Evolutionary conservation across 306 rosid genomes (phyloP), one percentile per base, ranked within the genome.

Genomic region (Inga oerstediana): DNA sequence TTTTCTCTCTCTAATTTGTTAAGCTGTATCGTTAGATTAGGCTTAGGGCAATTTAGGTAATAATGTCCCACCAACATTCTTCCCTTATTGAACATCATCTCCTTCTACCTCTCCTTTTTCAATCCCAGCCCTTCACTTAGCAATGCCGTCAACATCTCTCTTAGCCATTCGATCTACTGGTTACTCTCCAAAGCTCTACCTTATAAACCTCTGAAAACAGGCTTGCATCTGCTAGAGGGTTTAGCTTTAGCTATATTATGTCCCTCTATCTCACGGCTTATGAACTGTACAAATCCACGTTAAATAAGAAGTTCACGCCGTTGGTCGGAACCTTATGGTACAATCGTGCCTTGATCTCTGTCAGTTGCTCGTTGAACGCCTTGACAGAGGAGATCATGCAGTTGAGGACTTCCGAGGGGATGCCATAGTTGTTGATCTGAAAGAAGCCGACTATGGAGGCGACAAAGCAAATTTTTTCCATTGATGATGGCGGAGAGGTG

Each of bases 251-350:
- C 86, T 87, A 88, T 19, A 92, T 46, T 3, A 93, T 91, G 79
- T 94, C 98, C 30, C 95, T 88, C 98, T 96, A 94, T 85, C 94
- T 90, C 75, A 94, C 97, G 37, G 97, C 86, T 37, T 62, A 81
- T 22, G 66, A 84, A 30, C 59, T 59, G 59, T 83, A 85, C 20
- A 90, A 82, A 24, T 88, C 91, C 24, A 85, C 91, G 75, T 91
- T 86, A 6, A 90, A 89, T 15, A 88, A 48, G 61, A 81, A 89
- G 22, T 86, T 83, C 19, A 74, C 88, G 17, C 91, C 85, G 74
- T 4, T 45, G 80, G 3, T 20, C 5, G 30, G 8, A 4, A 87
- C 87, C 69, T 88, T 84, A 0, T 88, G 78, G 68, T 93, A 91
- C 87, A 87, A 84, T 74, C 43, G 70, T 35, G 78, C 82, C 83